Base-by-base conservation (phyloP, 768 basidiomycete species). In the Lactarius hatsudake region DNA sequence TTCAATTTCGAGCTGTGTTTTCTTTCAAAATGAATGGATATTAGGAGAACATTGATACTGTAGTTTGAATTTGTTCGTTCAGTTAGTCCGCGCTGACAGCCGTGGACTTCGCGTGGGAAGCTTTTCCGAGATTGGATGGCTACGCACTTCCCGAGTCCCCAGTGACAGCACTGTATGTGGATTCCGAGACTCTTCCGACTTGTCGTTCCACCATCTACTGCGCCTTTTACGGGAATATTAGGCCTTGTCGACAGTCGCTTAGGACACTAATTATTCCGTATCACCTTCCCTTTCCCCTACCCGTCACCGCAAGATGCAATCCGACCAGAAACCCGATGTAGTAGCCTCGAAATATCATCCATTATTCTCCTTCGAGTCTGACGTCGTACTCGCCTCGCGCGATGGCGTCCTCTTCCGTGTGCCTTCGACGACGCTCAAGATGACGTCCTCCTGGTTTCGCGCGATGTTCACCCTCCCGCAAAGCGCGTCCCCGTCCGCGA, bases 391-490 rank as follows among this genome's bases (percentile, higher is more conserved):
- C 7, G 80, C 81, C 20, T 80, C 84, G 20, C 83, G 82, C 62
- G 77, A 83, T 62, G 81, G 82, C 32, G 75, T 78, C 7, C 76
- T 81, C 71, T 89, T 89, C 73, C 81, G 83, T 32, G 79, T 88
- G 18, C 87, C 88, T 65, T 82, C 84, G 0, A 83, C 79, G 75
- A 84, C 83, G 1, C 78, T 89, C 51, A 87, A 84, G 72, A 84
- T 82, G 20, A 87, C 87, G 0, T 88, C 87, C 5, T 83, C 84
- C 26, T 88, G 87, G 82, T 88, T 87, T 73, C 80, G 83, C 15
- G 74, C 84, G 7, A 86, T 88, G 77, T 85, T 87, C 73, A 80
- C 81, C 26, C 77, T 89, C 0, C 88, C 88, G 1, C 82, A 83
- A 72, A 38, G 48, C 9, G 28, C 57, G 0, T 0, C 45, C 32